Evolutionary conservation across 805 yeast genomes (phyloP).

Genomic region (Metschnikowia gruessii): DNA sequence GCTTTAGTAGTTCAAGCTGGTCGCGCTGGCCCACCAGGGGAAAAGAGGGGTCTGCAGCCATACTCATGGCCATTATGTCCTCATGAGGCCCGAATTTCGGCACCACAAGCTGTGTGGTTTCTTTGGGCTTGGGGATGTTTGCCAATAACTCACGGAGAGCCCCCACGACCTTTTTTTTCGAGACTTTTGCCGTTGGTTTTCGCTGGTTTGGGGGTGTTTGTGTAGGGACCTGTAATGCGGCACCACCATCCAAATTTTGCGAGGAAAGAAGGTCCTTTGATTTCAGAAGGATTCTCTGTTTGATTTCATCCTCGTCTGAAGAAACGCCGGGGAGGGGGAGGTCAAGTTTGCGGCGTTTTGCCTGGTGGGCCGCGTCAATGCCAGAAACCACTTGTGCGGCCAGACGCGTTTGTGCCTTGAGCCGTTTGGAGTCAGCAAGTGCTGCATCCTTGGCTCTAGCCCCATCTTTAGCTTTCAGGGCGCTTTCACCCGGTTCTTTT

Average conservation of each 20-base stretch:
- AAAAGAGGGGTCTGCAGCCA: background rate
- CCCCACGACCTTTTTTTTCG: constrained; percentile 1
- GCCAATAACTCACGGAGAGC: constrained; percentile 2
- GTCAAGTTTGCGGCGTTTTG: constrained; percentile 28
- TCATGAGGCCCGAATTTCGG: constrained; percentile 32
- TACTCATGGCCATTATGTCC: constrained; percentile 9
- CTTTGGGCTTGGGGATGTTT: constrained; percentile 39
- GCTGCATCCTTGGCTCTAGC: constrained; percentile 26
- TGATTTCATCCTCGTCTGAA: constrained; percentile 23
- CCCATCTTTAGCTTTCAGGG: constrained; percentile 23
- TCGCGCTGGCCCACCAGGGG: background rate
- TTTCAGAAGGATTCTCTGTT: constrained; percentile 33
- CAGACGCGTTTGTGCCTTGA: constrained; percentile 19
- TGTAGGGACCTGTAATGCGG: too few relatives aligned
- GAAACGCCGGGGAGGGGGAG: constrained; percentile 25
- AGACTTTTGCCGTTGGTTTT: background rate
- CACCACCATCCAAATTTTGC: background rate
- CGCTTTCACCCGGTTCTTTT: constrained; percentile 26
- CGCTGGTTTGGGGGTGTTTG: background rate
- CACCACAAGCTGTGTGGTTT: constrained; percentile 31
- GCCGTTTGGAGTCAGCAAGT: constrained; percentile 19
- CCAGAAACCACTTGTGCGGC: constrained; percentile 25
- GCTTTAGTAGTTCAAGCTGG: constrained; percentile 3
- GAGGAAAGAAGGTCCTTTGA: constrained; percentile 32
- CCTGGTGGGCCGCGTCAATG: constrained; percentile 20